Conservation (phyloP, 2,329 filamentous ascomycete species). For the Aspergillus flavus region DNA sequence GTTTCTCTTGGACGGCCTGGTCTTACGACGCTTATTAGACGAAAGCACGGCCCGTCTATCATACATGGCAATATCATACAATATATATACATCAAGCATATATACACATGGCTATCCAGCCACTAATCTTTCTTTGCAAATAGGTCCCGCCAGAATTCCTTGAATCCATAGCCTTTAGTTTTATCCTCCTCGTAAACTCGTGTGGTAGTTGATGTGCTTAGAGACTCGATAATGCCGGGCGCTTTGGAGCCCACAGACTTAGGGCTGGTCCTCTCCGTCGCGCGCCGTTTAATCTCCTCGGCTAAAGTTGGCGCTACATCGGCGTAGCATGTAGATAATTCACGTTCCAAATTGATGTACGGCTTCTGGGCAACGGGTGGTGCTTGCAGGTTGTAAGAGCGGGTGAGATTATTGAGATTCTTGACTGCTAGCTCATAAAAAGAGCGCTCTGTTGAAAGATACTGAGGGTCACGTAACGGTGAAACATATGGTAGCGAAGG, state of each 20-base stretch:
- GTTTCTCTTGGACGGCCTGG: neutral
- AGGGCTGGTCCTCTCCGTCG: slow-evolving; percentile 51
- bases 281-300: slow-evolving; percentile 70
- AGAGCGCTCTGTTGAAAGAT: slow-evolving; percentile 70
- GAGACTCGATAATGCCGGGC: slow-evolving; percentile 62
- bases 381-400: slow-evolving; percentile 94
- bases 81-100: slow-evolving; percentile 12
- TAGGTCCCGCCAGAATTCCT: slow-evolving; percentile 85
- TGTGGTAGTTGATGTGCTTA: slow-evolving; percentile 52
- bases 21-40: neutral
- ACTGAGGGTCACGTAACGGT: slow-evolving; percentile 77
- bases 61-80: slow-evolving; percentile 14
- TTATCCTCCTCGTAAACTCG: slow-evolving; percentile 73
- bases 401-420: slow-evolving; percentile 76
- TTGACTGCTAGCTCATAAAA: slow-evolving; percentile 78
- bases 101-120: slow-evolving; percentile 4
- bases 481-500: slow-evolving; percentile 45
- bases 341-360: slow-evolving; percentile 81
- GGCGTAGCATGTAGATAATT: slow-evolving; percentile 78
- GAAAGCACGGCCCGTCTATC: neutral
- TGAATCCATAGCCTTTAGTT: slow-evolving; percentile 77
- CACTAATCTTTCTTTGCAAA: slow-evolving; percentile 48
- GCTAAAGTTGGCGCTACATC: slow-evolving; percentile 80
- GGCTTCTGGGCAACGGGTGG: slow-evolving; percentile 91
- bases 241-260: slow-evolving; percentile 30